These are phyloP conservation scores for Marasmius tenuissimus DNA, from an alignment of 1,284 basidiomycete species.

Conservation along the genomic window DNA sequence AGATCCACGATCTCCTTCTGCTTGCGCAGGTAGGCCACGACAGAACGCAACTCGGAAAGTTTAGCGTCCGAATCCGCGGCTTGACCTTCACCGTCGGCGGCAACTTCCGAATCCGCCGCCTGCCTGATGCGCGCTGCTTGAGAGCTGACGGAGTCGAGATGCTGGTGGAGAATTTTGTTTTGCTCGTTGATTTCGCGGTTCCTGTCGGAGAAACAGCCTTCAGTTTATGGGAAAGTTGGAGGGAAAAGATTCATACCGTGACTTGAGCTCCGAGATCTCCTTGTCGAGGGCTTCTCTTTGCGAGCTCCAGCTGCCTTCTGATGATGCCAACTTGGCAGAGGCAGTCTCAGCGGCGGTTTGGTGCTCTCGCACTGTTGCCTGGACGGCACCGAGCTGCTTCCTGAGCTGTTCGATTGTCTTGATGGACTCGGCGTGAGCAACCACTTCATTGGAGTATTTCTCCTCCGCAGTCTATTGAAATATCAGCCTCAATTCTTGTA, in stretches of 20 bases:
- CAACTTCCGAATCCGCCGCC: conserved; percentile 51
- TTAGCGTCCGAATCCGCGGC: conserved; percentile 56
- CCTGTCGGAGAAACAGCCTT: conserved; percentile 34
- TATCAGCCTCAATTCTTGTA: background rate
- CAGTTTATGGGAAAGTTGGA: background rate
- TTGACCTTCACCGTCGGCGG: conserved; percentile 36
- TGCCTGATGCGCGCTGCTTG: conserved; percentile 79
- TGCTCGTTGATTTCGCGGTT: conserved; percentile 77
- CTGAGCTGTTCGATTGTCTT: conserved; percentile 69
- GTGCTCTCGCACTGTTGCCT: conserved; percentile 55
- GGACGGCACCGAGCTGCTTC: conserved; percentile 55
- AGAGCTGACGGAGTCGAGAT: conserved; percentile 82
- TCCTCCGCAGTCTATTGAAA: conserved; percentile 68
- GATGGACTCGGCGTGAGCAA: conserved; percentile 82
- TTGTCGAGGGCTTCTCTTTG: conserved; percentile 78
- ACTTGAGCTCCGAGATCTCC: conserved; percentile 71
- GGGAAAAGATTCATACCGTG: conserved; percentile 46
- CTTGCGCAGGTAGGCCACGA: conserved; percentile 81
- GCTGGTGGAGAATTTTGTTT: conserved; percentile 79
- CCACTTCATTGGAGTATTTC: conserved; percentile 77
- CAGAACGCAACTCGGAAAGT: conserved; percentile 72
- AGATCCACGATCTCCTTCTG: conserved; percentile 92
- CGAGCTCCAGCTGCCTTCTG: conserved; percentile 78
- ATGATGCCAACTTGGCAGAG: conserved; percentile 64
- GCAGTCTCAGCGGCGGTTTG: conserved; percentile 70